Base-by-base conservation (phyloP, 2,329 filamentous ascomycete genomes). In the Aspergillus vadensis region DNA sequence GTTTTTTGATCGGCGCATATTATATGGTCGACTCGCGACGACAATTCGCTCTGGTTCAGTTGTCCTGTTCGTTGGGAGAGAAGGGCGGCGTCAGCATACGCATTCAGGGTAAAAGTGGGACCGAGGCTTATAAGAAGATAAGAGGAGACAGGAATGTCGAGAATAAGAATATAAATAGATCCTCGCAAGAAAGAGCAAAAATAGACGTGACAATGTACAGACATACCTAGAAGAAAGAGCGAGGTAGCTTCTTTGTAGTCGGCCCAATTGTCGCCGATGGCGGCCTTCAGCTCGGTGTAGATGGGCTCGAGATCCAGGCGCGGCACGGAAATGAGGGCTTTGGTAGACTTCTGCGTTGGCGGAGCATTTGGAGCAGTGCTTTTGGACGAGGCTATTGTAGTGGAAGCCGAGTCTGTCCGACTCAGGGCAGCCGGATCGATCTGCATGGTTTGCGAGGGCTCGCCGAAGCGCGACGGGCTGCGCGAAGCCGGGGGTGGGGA, bases 281-380 rank as follows among this genome's bases (percentile, higher is more conserved):
- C 81, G 54, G 79, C 77, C 70, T 88, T 88, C 57, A 89, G 77
- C 62, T 85, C 82, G 9, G 83, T 82, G 69, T 88, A 88, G 54
- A 87, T 78, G 25, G 85, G 84, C 70, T 88, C 86, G 55, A 87
- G 75, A 66, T 88, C 86, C 58, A 88, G 80, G 63, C 86, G 83
- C 65, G 85, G 85, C 23, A 85, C 81, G n/a, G 80, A 80, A 55
- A 80, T 80, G 58, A 80, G 72, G 27, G 79, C 76, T 67, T 83
- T 83, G 55, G 80, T 79, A 51, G 80, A 78, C 61, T 83, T 83
- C 63, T 81, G 71, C n/a, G 72, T 70, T 15, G 75, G 64, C 17
- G 73, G 60, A 39, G 67, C 65, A 51, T 67, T 70, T 25, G 69
- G 60, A 53, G 70, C 67, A 41, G 70, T 65, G 36, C 67, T 64